Evolutionary conservation across 805 yeast genomes (phyloP), one percentile per base, ranked within the genome.

Genomic region (Barnettozyma pratensis): DNA sequence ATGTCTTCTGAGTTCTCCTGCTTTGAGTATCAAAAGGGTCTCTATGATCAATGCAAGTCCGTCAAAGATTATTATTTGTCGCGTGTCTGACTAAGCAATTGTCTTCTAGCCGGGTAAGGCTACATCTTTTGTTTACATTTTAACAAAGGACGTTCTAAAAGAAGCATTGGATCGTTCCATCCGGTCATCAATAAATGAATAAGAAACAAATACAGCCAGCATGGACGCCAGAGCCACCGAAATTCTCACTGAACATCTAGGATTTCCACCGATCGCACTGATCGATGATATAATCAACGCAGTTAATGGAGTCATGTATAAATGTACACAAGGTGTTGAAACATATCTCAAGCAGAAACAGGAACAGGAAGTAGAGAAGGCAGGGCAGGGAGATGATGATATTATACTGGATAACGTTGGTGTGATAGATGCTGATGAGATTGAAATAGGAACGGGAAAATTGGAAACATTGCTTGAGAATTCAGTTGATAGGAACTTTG

Each of bases 231-330:
- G 49, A 36, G 45, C 77, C 1, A 74, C 77, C 7, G 73, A 77
- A 39, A 57, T 89, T 14, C 71, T 91, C 44, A 86, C 96, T 1
- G 97, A 90, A 66, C 96, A 90, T 62, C 69, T 91, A 35, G 96
- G 87, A 35, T 87, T 78, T 59, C 86, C 94, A 7, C 96, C 97
- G 0, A 76, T 89, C 8, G 79, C 91, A 0, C 68, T 90, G 11
- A 76, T 91, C 6, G 97, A 91, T 58, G 96, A 88, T 59, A 83
- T 91, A 10, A 87, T 90, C 56, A 89, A 90, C 64, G 87, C 89
- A 1, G 94, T 88, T 27, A 90, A 90, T 60, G 89, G 82, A 45
- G 79, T 88, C 29, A 77, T 89, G 81, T 85, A 86, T 67, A 82
- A 84, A 56, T 86, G 96, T 60, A 83, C 91, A 0, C 79, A 77